Evolutionary conservation across 2,329 filamentous ascomycete species (phyloP).

Genomic region (Pseudopyricularia cyperi): DNA sequence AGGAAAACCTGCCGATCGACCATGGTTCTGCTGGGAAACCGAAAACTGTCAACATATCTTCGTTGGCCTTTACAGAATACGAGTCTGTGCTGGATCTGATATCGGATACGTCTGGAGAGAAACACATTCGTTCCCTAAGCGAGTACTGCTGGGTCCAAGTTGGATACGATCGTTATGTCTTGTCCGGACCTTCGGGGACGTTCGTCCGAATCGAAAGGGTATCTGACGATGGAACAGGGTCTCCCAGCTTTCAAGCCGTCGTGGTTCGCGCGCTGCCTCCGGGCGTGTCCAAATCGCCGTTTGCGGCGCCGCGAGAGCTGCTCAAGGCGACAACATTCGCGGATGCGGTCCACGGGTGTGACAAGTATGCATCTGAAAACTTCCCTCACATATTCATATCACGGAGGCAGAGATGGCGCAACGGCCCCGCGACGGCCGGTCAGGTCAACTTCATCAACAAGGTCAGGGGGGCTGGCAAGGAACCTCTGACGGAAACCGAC

Average conservation of each 20-base stretch:
- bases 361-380: slow-evolving; percentile 59
- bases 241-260: slow-evolving; percentile 25
- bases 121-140: slow-evolving; percentile 66
- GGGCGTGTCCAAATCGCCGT: slow-evolving; percentile 40
- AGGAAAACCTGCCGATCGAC: slow-evolving; percentile 7
- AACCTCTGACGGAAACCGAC: slow-evolving; percentile 38
- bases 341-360: slow-evolving; percentile 71
- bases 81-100: slow-evolving; percentile 86
- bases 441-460: slow-evolving; percentile 62
- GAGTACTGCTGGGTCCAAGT: slow-evolving; percentile 72
- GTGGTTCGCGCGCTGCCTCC: slow-evolving; percentile 34
- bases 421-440: slow-evolving; percentile 44
- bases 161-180: slow-evolving; percentile 54
- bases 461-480: slow-evolving; percentile 33
- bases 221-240: slow-evolving; percentile 10
- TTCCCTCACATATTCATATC: slow-evolving; percentile 58
- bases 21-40: slow-evolving; percentile 1
- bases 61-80: slow-evolving; percentile 71
- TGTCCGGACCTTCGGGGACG: slow-evolving; percentile 52
- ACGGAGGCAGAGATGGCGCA: slow-evolving; percentile 57
- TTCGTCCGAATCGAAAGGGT: slow-evolving; percentile 39
- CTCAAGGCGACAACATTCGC: slow-evolving; percentile 52
- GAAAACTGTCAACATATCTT: neutral
- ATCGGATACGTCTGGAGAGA: slow-evolving; percentile 65
- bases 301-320: slow-evolving; percentile 54